Evolutionary conservation across 2,329 filamentous ascomycete species (phyloP), one percentile per base, ranked within the genome.

Genomic region (Exophiala bonariae): DNA sequence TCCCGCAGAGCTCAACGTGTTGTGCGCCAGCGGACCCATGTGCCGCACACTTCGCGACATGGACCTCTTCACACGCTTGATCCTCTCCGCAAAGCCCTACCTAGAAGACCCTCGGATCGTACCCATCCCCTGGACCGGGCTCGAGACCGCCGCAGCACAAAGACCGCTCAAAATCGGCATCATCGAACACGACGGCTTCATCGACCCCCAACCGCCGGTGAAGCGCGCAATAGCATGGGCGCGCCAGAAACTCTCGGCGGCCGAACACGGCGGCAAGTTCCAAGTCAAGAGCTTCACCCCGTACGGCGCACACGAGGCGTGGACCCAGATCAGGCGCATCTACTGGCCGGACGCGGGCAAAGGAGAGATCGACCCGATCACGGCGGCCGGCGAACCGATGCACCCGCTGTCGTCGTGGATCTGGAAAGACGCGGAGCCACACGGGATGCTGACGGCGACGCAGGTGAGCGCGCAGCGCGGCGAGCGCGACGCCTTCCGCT

Each of bases 141-240:
- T 56, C 16, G 57, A 46, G 18, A 50, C 50, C 5, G 31, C 54
- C 10, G 17, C 49, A 2, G 16, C 33, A 3, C 43, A n/a, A n/a
- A n/a, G 49, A 20, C 32, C 28, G 4, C 63, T 86, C 16, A 77
- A 70, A 35, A 69, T 88, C 43, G 84, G 72, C 3, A 76, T 87
- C 19, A 72, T 87, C 64, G 81, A 77, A 75, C 70, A 84, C 62
- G 85, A 88, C 60, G 79, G 77, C 13, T 72, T 82, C 42, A 83
- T 86, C 4, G 71, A 54, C 13, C 85, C 85, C 0, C 85, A 86
- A 41, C 83, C 85, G 2, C 85, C 85, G 0, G 74, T 87, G 2
- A 66, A 72, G 0, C 66, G 65, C 4, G 56, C 80, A 1, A 65
- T 78, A 0, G 71, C 70, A 4, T 67, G 71, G 55, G 70, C 70